Percentiles rank a stretch among this genome's conserved stretches.
Evolutionary conservation across 2,329 filamentous ascomycete species (phyloP).

Genomic region (Tolypocladium ovalisporum): DNA sequence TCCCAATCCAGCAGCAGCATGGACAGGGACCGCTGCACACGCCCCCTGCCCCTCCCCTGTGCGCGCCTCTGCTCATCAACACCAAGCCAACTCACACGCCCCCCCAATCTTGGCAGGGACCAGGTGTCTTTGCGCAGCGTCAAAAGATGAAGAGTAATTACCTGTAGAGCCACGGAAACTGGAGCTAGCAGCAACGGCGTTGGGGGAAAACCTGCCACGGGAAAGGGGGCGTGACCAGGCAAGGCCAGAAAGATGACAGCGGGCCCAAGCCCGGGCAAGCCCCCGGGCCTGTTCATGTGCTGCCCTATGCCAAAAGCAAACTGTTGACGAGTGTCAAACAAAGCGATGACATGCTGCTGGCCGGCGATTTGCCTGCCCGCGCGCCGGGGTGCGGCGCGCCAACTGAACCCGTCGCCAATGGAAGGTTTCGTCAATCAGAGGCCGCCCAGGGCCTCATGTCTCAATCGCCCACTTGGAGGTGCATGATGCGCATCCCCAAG

Average conservation of each 20-base stretch:
- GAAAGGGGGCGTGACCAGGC: not conserved
- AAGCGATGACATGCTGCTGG: not conserved
- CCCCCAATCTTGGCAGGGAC: not conserved
- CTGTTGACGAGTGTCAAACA: not conserved
- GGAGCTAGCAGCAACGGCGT: not conserved
- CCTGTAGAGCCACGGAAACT: not conserved
- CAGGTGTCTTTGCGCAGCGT: not conserved
- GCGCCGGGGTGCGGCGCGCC: not conserved
- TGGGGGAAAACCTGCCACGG: not conserved
- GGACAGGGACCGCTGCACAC: not conserved
- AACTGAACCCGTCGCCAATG: not conserved
- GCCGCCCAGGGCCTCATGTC: not conserved
- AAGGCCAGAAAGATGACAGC: not conserved
- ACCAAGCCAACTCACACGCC: not conserved
- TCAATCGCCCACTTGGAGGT: not conserved
- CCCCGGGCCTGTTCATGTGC: not conserved
- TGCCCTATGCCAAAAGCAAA: not conserved
- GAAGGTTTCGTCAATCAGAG: not conserved
- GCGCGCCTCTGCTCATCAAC: not conserved
- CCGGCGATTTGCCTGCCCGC: not conserved
- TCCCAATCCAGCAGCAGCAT: not conserved
- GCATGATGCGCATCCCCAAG: not conserved
- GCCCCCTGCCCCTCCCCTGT: not conserved
- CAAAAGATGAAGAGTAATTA: not conserved
- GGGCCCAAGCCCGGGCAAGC: not conserved